These are phyloP conservation scores for Saitozyma sp. DNA, from an alignment of 768 basidiomycete genomes.

Conservation along the genomic window DNA sequence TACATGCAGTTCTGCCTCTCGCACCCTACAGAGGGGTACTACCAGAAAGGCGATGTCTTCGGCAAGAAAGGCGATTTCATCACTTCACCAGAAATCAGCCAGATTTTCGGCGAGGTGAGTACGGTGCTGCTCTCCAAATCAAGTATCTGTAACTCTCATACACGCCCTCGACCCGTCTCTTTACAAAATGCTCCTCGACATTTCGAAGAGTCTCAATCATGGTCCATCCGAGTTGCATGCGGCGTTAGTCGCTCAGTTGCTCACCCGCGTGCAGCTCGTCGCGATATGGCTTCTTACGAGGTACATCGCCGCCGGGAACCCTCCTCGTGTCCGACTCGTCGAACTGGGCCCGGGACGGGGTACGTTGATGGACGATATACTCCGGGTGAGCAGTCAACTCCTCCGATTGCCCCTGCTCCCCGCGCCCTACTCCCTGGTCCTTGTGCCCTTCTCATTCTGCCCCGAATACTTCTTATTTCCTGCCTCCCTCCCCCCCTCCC, in stretches of 20 bases:
- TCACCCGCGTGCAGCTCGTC: slow-evolving; percentile 62
- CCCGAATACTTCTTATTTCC: too few species aligned
- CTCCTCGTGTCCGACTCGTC: slow-evolving; percentile 65
- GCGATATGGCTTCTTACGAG: slow-evolving; percentile 82
- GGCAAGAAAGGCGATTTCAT: slow-evolving; percentile 88
- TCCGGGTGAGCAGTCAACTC: slow-evolving; percentile 63
- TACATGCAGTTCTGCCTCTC: slow-evolving; percentile 91
- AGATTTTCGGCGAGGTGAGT: slow-evolving; percentile 91
- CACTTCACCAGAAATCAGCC: slow-evolving; percentile 94
- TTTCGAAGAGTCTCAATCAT: too few species aligned
- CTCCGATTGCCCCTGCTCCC: neutral
- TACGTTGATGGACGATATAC: slow-evolving; percentile 83
- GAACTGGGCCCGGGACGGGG: slow-evolving; percentile 94
- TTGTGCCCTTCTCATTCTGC: too few species aligned
- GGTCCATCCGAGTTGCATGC: too few species aligned
- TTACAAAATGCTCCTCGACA: neutral
- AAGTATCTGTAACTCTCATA: neutral
- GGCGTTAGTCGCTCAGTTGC: too few species aligned
- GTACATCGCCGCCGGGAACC: slow-evolving; percentile 63
- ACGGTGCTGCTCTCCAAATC: neutral
- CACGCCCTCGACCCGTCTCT: too few species aligned
- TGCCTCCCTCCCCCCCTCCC: too few species aligned
- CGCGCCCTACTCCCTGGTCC: too few species aligned
- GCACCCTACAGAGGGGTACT: slow-evolving; percentile 90
- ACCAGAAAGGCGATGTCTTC: slow-evolving; percentile 76